A percentile compares a stretch with the other conserved stretches of the same genome.
phyloP scores from a whole-genome alignment of 108 stramenopile species.

The Nitzschia inconspicua region DNA sequence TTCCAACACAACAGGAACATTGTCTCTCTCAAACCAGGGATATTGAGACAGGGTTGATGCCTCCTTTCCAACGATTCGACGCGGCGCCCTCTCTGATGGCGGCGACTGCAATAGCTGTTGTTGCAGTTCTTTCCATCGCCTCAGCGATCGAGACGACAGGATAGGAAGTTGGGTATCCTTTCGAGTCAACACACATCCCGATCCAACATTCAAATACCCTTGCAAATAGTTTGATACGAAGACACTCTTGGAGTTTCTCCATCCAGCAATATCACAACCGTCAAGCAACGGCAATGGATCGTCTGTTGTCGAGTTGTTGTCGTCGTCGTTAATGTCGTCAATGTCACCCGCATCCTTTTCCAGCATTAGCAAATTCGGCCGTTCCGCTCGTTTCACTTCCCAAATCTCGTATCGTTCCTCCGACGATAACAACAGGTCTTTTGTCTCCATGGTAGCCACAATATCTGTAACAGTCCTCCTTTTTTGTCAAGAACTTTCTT shows the following conservation, averaged over 20 bases:
- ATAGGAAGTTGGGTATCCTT: constrained; percentile 55
- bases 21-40: constrained; percentile 61
- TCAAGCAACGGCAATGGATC: constrained; percentile 14
- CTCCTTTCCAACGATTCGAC: constrained; percentile 2
- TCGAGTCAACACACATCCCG: constrained; percentile 57
- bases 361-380: constrained; percentile 56
- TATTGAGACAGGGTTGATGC: constrained; percentile 3
- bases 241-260: constrained; percentile 49
- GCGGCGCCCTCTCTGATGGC: neutral
- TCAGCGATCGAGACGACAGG: constrained; percentile 14
- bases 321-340: neutral
- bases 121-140: constrained; percentile 38
- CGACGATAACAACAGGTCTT: constrained; percentile 27
- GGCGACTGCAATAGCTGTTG: constrained; percentile 26
- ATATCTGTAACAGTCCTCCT: too few relatives aligned
- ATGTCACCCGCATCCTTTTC: neutral
- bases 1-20: constrained; percentile 64
- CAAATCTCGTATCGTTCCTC: constrained; percentile 78
- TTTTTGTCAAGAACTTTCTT: too few relatives aligned
- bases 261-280: constrained; percentile 79
- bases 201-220: constrained; percentile 58
- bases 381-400: constrained; percentile 69
- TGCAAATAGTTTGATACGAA: constrained; percentile 10
- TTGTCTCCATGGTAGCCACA: too few relatives aligned
- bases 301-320: constrained; percentile 9